Base-by-base conservation (phyloP, 495 filamentous ascomycete species). In the Acidomyces sp. region DNA sequence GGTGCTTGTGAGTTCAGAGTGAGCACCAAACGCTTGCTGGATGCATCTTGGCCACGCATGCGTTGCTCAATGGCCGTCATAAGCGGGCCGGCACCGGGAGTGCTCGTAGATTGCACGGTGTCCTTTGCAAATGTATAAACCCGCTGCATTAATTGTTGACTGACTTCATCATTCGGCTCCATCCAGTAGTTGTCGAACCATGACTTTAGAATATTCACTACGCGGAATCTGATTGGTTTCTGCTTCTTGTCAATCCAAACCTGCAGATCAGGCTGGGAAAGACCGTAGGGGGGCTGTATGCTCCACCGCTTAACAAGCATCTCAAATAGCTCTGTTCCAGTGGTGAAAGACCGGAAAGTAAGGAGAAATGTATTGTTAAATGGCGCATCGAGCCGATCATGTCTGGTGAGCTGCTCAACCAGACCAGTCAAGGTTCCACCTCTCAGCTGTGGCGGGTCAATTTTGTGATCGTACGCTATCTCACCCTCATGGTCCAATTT, bases 121-220 rank as follows among this genome's bases (percentile, higher is more conserved):
- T 93, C 85, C 57, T 81, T 83, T 19, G 86, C 88, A 56, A 97
- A 97, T 19, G 74, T 74, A 62, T 88, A 81, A 1, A 94, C 85
- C 46, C 84, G 76, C 48, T 82, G 79, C 35, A 96, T 80, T 20
- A 97, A 68, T 51, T 85, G 71, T 62, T 78, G 82, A 27, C 81
- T 84, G 18, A 77, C 74, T 27, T 90, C 82, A 55, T 79, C 87
- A 30, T 76, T 73, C 17, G 82, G 77, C 57, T 97, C 90, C 90
- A 96, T 94, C 90, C 90, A 97, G 58, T 86, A 95, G 43, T 77
- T 83, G 53, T 96, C 88, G 51, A 97, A 85, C 90, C 90, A 97
- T 58, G 75, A 93, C 67, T 95, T 96, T 47, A 96, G 64, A 41
- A 95, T 94, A 56, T 95, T 96, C 51, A 97, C 85, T 6, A 97